Evolutionary conservation across 805 yeast species (phyloP), one percentile per base, ranked within the genome.

Genomic region (Candida ponderosae): DNA sequence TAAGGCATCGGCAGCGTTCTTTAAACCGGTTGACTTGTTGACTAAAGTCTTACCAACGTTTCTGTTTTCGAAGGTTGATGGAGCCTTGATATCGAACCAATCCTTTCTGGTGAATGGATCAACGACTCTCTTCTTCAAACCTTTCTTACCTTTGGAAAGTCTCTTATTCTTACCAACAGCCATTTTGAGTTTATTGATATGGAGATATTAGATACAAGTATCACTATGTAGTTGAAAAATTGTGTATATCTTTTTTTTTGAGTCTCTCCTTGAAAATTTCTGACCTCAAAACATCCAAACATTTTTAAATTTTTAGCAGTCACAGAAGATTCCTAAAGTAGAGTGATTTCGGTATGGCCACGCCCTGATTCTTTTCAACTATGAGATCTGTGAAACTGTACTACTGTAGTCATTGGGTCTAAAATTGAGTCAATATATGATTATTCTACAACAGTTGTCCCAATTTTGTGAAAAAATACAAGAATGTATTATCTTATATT

Each of bases 81-180:
- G 97, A 54, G 97, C 97, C 78, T 89, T 88, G 74, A 89, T 86
- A 71, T 85, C 95, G 71, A 76, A 89, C 97, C 97, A 90, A 62
- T 89, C 97, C 76, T 90, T 90, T 74, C 89, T 88, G 81, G 96
- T 78, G 93, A 90, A 90, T 66, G 97, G 97, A 79, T 90, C 98
- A 57, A 88, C 95, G 66, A 85, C 93, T 82, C 82, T 90, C 95
- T 90, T 93, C 95, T 90, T 90, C 71, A 87, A 75, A 65, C 97
- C 97, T 75, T 90, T 90, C 87, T 83, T 82, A 65, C 93, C 90
- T 77, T 80, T 80, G 70, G 77, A 70, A 65, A 77, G 70, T 68
- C 82, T 74, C 81, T 83, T 83, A 70, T 83, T 83, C 77, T 83
- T 83, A 62, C 90, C 90, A 65, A 81, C 86, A 75, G 84, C 87